Conservation (phyloP, 2,329 filamentous ascomycete species). For the Ceratocystis smalleyi region DNA sequence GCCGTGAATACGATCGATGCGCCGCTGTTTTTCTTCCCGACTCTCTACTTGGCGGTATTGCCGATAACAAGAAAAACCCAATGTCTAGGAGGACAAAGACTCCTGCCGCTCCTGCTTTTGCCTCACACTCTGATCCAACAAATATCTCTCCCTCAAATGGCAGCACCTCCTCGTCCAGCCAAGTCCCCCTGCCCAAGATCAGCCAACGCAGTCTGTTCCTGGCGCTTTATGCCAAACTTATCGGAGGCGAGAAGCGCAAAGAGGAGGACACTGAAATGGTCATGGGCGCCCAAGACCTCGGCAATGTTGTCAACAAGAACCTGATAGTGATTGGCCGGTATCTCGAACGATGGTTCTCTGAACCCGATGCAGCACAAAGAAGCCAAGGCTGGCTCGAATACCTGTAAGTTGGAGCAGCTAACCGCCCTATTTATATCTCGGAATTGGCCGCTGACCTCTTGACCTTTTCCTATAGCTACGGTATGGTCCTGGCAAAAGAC, state of each 20-base stretch:
- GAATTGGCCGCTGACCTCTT: background rate
- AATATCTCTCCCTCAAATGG: constrained; percentile 20
- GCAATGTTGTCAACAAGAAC: constrained; percentile 72
- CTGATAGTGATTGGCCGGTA: constrained; percentile 58
- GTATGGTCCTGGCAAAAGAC: constrained; percentile 74
- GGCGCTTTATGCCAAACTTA: constrained; percentile 78
- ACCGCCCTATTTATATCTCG: background rate
- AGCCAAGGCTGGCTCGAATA: constrained; percentile 93
- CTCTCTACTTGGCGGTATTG: constrained; percentile 52
- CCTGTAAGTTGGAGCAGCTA: constrained; percentile 31
- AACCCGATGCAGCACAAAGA: constrained; percentile 44
- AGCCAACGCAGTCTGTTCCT: constrained; percentile 90
- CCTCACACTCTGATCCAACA: background rate
- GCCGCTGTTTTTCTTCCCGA: constrained; percentile 78
- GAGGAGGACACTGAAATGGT: constrained; percentile 97
- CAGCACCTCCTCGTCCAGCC: constrained; percentile 16
- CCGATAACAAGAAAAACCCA: constrained; percentile 33
- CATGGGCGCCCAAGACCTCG: constrained; percentile 79
- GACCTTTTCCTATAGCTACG: constrained; percentile 42
- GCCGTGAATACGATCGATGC: constrained; percentile 85
- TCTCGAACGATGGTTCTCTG: constrained; percentile 65
- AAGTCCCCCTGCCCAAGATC: constrained; percentile 36
- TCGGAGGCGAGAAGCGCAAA: constrained; percentile 88
- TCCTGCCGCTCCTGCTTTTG: background rate
- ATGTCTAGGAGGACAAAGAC: constrained; percentile 20